Evolutionary conservation across 495 filamentous ascomycete species (phyloP).

Genomic region (Hypoxylon perforatum): DNA sequence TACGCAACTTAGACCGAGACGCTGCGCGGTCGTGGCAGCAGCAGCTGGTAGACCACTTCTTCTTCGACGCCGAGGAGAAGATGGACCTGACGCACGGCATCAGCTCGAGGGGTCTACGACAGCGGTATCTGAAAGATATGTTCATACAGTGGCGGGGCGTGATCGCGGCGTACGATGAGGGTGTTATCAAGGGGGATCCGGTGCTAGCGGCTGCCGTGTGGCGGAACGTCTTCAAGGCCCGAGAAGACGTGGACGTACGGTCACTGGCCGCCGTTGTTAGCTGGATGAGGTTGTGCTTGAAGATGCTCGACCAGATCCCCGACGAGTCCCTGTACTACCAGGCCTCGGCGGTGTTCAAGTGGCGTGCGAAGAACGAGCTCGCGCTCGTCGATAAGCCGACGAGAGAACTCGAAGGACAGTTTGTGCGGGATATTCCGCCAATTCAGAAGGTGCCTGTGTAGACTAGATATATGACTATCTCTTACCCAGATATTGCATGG

Average conservation of each 20-base stretch:
- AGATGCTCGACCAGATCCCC: constrained; percentile 68
- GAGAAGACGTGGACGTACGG: constrained; percentile 74
- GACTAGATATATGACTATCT: constrained; percentile 4
- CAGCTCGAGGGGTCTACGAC: constrained; percentile 70
- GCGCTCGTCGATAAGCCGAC: constrained; percentile 52
- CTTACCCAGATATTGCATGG: neutral
- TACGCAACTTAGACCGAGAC: constrained; percentile 76
- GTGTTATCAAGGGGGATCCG: constrained; percentile 82
- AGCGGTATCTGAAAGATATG: constrained; percentile 90
- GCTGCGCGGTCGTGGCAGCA: constrained; percentile 52
- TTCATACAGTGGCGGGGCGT: constrained; percentile 92
- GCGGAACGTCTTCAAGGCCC: constrained; percentile 89
- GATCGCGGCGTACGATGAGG: constrained; percentile 87
- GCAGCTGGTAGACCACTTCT: constrained; percentile 87
- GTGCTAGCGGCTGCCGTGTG: constrained; percentile 89
- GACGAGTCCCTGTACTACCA: constrained; percentile 62
- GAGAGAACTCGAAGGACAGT: constrained; percentile 36
- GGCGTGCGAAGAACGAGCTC: constrained; percentile 54
- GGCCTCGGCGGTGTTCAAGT: constrained; percentile 52
- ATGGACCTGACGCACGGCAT: constrained; percentile 81
- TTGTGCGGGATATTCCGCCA: constrained; percentile 21
- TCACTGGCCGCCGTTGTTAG: constrained; percentile 78
- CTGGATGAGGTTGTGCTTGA: constrained; percentile 78
- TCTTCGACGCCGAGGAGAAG: constrained; percentile 86
- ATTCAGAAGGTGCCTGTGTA: constrained; percentile 27